Evolutionary conservation across 352 stramenopile species (phyloP).

Genomic region (Phytophthora lateralis): DNA sequence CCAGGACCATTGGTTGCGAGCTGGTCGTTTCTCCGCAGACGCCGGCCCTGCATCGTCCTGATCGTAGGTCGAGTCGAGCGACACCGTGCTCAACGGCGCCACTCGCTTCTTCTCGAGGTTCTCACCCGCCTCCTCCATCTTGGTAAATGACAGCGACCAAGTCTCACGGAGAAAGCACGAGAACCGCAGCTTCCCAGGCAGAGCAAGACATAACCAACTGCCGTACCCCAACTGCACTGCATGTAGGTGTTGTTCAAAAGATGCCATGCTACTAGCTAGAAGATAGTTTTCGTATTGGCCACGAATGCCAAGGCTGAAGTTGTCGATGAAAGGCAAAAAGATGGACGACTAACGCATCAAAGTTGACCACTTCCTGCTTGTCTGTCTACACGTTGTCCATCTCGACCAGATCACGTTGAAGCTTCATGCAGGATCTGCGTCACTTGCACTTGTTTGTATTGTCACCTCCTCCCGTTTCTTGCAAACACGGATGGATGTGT

Average conservation of each 20-base stretch:
- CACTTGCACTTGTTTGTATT: slow-evolving; percentile 13
- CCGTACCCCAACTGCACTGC: too few relatives aligned
- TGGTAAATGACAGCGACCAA: slow-evolving; percentile 19
- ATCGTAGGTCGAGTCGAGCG: slow-evolving; percentile 30
- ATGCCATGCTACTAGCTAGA: too few relatives aligned
- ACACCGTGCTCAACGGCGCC: slow-evolving; percentile 31
- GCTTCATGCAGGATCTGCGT: slow-evolving; percentile 2
- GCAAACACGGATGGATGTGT: slow-evolving; percentile 24
- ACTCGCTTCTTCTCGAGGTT: slow-evolving; percentile 17
- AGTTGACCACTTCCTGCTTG: slow-evolving; percentile 1
- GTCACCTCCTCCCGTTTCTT: slow-evolving; percentile 12
- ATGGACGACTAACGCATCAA: slow-evolving; percentile 4
- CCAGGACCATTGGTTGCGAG: slow-evolving; percentile 7
- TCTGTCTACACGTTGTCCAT: neutral
- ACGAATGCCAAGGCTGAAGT: neutral
- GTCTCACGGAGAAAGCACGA: slow-evolving; percentile 12
- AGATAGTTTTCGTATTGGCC: too few relatives aligned
- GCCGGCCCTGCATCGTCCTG: slow-evolving; percentile 5
- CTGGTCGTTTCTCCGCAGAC: slow-evolving; percentile 2
- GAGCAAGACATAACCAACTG: neutral
- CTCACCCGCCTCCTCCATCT: slow-evolving; percentile 26
- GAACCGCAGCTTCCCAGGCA: slow-evolving; percentile 31
- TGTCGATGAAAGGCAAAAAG: neutral
- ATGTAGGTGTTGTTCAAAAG: too few relatives aligned
- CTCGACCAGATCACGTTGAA: slow-evolving; percentile 2